Conservation (phyloP, 495 filamentous ascomycete genomes). For the Penicillium manginii region DNA sequence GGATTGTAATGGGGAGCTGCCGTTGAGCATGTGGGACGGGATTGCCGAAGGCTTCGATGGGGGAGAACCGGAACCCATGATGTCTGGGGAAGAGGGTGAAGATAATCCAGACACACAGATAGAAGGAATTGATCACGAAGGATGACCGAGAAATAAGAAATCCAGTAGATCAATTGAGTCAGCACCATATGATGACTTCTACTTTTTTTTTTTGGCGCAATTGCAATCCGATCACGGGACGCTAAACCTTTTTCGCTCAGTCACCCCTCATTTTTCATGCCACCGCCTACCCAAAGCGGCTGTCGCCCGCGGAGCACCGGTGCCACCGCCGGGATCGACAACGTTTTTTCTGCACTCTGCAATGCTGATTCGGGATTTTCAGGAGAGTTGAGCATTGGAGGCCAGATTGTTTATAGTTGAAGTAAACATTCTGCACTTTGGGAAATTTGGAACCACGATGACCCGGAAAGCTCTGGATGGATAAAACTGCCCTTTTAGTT, state of each 20-base stretch:
- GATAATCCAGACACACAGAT: constrained; percentile 2
- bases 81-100: constrained; percentile 9
- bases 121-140: neutral
- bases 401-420: neutral
- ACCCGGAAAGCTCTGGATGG: neutral
- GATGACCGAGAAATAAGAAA: neutral
- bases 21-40: constrained; percentile 53
- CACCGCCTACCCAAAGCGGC: constrained; percentile 15
- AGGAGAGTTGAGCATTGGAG: neutral
- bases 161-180: neutral
- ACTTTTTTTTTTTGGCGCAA: constrained; percentile 32
- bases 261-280: constrained; percentile 18
- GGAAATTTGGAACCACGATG: neutral
- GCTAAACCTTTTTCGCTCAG: constrained; percentile 18
- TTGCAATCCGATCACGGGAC: constrained; percentile 22
- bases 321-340: neutral
- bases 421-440: neutral
- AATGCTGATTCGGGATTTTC: neutral
- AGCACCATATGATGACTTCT: constrained; percentile 20
- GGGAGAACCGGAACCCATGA: constrained; percentile 48
- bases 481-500: neutral
- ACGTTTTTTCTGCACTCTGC: neutral
- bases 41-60: constrained; percentile 50
- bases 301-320: constrained; percentile 16
- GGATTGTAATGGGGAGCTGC: constrained; percentile 45